Evolutionary conservation across 805 yeast genomes (phyloP).

Genomic region (Sporopachydermia quercuum): DNA sequence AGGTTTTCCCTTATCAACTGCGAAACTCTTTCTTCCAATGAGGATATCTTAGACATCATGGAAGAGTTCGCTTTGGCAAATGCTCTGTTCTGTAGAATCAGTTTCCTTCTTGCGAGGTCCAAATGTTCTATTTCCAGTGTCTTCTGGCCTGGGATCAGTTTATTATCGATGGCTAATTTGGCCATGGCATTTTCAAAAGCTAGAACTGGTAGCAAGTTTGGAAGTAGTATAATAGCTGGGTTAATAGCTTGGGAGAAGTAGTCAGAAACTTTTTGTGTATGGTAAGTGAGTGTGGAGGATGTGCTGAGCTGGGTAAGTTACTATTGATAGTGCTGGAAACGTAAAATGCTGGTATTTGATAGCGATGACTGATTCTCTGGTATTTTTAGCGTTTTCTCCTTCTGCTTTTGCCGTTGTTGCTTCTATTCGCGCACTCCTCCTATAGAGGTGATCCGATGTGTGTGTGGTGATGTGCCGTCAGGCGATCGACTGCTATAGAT

Average conservation of each 20-base stretch:
- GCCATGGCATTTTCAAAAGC: not conserved
- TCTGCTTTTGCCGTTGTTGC: no score
- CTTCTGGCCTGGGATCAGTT: slow-evolving; percentile 5
- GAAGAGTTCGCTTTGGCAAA: slow-evolving; percentile 33
- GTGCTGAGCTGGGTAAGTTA: no score
- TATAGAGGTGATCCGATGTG: no score
- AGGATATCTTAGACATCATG: slow-evolving; percentile 25
- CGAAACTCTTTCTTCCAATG: slow-evolving; percentile 26
- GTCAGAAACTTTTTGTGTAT: slow-evolving; percentile 10
- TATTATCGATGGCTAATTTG: slow-evolving; percentile 6
- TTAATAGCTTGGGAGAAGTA: slow-evolving; percentile 8
- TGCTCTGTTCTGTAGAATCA: slow-evolving; percentile 28
- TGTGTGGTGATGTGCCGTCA: no score
- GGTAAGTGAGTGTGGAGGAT: not conserved
- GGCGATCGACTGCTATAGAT: no score
- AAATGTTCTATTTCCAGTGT: slow-evolving; percentile 10
- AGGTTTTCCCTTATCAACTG: slow-evolving; percentile 25
- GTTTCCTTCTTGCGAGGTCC: slow-evolving; percentile 12
- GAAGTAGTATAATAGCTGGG: slow-evolving; percentile 13
- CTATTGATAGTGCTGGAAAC: no score
- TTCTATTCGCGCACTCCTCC: no score
- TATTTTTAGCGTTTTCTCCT: no score
- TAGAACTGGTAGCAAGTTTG: slow-evolving; percentile 1
- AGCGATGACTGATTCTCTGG: no score
- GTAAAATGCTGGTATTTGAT: no score